These are phyloP conservation scores for Fusarium agapanthi DNA, from an alignment of 2,329 filamentous ascomycete species.

Conservation along the genomic window DNA sequence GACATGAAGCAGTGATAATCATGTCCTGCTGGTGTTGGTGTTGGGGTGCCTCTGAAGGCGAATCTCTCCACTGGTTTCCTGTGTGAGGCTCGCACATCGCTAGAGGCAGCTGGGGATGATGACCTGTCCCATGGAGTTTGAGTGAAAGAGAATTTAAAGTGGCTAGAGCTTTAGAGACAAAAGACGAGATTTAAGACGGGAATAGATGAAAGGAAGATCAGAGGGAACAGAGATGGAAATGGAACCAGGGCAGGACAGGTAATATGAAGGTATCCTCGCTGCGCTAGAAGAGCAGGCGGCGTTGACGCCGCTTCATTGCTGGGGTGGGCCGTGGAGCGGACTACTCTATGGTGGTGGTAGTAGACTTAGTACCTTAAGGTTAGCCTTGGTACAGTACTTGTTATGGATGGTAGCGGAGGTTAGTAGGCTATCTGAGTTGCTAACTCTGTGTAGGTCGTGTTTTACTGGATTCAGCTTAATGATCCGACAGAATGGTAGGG, in stretches of 20 bases:
- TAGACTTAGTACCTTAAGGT: constrained; percentile 6
- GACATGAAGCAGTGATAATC: neutral
- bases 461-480: constrained; percentile 20
- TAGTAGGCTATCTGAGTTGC: constrained; percentile 25
- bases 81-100: constrained; percentile 39
- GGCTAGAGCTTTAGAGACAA: neutral
- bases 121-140: constrained; percentile 34
- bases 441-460: neutral
- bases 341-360: constrained; percentile 6
- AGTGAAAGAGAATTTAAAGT: neutral
- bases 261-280: constrained; percentile 45
- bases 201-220: constrained; percentile 7
- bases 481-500: constrained; percentile 24
- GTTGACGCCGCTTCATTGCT: constrained; percentile 41
- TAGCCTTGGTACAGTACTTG: constrained; percentile 8
- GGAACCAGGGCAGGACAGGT: constrained; percentile 21
- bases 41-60: constrained; percentile 18
- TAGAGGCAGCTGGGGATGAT: constrained; percentile 19
- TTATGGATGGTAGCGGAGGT: neutral
- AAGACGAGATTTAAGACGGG: neutral
- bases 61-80: constrained; percentile 27
- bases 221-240: constrained; percentile 9
- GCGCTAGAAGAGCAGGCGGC: constrained; percentile 42
- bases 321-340: constrained; percentile 39
- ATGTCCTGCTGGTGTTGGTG: neutral